Percentiles rank a stretch among this genome's conserved stretches.
phyloP scores from a whole-genome alignment of 768 basidiomycete species.

The Sporobolomyces pararoseus region DNA sequence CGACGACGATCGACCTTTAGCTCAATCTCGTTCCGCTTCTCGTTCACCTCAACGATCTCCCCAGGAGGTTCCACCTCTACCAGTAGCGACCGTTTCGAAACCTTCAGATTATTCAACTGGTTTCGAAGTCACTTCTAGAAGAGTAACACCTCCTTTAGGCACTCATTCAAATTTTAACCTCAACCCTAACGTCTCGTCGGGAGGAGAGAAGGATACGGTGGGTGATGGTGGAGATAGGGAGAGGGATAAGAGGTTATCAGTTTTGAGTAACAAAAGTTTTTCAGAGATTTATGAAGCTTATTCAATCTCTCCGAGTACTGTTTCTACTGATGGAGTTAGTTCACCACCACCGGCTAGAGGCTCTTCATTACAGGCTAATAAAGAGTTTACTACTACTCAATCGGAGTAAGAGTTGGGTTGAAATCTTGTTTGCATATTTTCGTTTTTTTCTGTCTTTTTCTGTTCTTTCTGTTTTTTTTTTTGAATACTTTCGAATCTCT shows the following conservation, averaged over 20 bases:
- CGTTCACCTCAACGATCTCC: slow-evolving; percentile 3
- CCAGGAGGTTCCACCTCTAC: neutral
- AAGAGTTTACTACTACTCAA: too few species aligned
- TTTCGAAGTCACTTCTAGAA: slow-evolving; percentile 26
- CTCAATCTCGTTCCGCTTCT: neutral
- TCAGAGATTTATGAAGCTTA: slow-evolving; percentile 37
- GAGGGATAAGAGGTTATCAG: slow-evolving; percentile 8
- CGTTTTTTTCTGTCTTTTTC: neutral
- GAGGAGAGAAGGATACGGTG: neutral
- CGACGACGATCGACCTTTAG: slow-evolving; percentile 33
- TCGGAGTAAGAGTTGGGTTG: too few species aligned
- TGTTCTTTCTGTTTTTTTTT: neutral
- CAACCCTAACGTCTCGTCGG: neutral
- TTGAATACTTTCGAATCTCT: too few species aligned
- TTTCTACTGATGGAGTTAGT: neutral
- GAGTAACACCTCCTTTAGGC: slow-evolving; percentile 6
- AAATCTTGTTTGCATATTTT: neutral
- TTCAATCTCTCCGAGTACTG: neutral
- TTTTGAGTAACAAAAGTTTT: slow-evolving; percentile 24
- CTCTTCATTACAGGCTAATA: neutral
- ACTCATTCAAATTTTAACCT: neutral
- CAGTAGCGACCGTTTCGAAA: neutral
- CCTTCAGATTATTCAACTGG: neutral
- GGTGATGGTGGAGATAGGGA: neutral
- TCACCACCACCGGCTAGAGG: neutral